Evolutionary conservation across 371 early-diverging fungal species (phyloP).

Genomic region (Mucor sp.): DNA sequence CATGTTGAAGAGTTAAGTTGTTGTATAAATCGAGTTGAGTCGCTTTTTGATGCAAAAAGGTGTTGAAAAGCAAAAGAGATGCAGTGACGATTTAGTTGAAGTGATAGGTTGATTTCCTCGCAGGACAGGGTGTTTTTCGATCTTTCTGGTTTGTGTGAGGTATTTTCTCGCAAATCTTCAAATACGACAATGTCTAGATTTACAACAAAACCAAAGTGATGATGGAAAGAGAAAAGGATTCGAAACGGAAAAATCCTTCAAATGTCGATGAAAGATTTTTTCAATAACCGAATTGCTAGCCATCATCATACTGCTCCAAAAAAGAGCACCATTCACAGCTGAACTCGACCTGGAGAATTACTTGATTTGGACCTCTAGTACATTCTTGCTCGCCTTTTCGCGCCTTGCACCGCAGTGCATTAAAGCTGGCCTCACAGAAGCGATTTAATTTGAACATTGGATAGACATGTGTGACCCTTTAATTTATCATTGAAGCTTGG

Average conservation of each 20-base stretch:
- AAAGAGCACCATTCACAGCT: not conserved
- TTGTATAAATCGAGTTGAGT: not conserved
- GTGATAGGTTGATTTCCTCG: not conserved
- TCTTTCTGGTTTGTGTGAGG: not conserved
- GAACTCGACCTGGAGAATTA: not conserved
- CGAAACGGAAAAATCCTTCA: not conserved
- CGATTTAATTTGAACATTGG: not conserved
- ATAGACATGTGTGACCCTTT: not conserved
- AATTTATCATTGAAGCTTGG: not conserved
- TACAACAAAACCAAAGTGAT: not conserved
- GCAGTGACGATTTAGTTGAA: not conserved
- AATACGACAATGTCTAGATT: not conserved
- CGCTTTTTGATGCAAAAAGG: not conserved
- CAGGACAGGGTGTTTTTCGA: not conserved
- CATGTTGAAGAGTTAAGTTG: slow-evolving; percentile 35
- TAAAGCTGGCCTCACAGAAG: not conserved
- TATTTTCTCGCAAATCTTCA: not conserved
- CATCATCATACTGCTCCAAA: not conserved
- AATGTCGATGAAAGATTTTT: not conserved
- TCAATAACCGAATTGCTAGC: not conserved
- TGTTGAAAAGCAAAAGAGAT: not conserved
- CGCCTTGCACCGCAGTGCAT: not conserved
- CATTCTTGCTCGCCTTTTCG: not conserved
- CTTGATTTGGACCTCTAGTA: not conserved
- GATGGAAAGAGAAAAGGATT: not conserved